These are phyloP conservation scores for Talaromyces stipitatus DNA, from an alignment of 495 filamentous ascomycete species.

Conservation along the genomic window DNA sequence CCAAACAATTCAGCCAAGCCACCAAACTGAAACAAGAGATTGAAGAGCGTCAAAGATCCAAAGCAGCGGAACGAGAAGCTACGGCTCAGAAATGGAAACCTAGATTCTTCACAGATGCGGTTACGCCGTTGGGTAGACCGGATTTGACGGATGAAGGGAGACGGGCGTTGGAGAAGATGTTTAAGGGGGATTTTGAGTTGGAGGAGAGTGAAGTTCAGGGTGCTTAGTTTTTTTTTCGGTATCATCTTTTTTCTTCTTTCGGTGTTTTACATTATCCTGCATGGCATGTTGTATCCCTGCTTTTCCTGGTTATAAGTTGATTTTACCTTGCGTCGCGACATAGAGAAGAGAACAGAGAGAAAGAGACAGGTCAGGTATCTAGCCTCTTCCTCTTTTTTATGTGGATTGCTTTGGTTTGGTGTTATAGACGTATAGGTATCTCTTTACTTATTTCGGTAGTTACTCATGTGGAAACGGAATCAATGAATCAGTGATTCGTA, in stretches of 20 bases:
- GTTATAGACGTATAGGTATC: background rate
- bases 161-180: slow-evolving; percentile 60
- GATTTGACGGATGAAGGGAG: slow-evolving; percentile 71
- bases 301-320: background rate
- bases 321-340: background rate
- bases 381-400: background rate
- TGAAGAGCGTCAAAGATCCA: slow-evolving; percentile 81
- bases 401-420: background rate
- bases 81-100: slow-evolving; percentile 67
- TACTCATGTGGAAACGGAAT: no score
- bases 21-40: slow-evolving; percentile 84
- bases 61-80: slow-evolving; percentile 67
- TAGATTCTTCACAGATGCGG: slow-evolving; percentile 76
- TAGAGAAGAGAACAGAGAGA: background rate
- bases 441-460: background rate
- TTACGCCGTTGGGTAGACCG: slow-evolving; percentile 69
- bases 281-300: background rate
- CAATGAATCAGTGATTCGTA: no score
- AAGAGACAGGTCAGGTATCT: background rate
- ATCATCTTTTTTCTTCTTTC: background rate
- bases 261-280: slow-evolving; percentile 4
- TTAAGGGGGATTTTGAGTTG: slow-evolving; percentile 50
- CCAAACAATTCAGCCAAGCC: slow-evolving; percentile 76
- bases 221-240: slow-evolving; percentile 20
- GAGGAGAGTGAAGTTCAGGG: slow-evolving; percentile 38